Evolutionary conservation across 179 eudicot species (phyloP).

Genomic region (Beta corolliflora): DNA sequence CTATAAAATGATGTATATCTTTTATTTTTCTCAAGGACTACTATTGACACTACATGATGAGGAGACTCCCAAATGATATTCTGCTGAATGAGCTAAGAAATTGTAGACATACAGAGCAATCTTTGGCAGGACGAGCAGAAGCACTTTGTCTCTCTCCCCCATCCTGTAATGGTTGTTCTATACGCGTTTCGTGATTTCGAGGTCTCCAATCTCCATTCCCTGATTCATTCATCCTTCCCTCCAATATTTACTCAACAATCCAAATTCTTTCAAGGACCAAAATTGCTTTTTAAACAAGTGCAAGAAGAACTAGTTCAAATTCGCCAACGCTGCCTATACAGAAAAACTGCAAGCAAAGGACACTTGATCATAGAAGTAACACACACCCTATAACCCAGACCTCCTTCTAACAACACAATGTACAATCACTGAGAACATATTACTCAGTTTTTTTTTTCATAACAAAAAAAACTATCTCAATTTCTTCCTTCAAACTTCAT

Average conservation of each 20-base stretch:
- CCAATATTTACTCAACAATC: slow-evolving; percentile 32
- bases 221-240: neutral
- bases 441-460: neutral
- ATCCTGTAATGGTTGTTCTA: neutral
- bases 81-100: slow-evolving; percentile 28
- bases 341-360: slow-evolving; percentile 45
- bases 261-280: slow-evolving; percentile 24
- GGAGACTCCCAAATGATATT: slow-evolving; percentile 16
- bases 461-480: neutral
- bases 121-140: slow-evolving; percentile 13
- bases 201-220: slow-evolving; percentile 8
- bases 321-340: slow-evolving; percentile 34
- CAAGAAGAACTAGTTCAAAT: slow-evolving; percentile 10
- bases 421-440: slow-evolving; percentile 4
- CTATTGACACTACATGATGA: slow-evolving; percentile 34
- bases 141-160: too few relatives aligned
- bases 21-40: slow-evolving; percentile 16
- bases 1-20: slow-evolving; percentile 20
- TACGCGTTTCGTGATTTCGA: neutral
- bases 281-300: slow-evolving; percentile 28
- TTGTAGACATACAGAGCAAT: slow-evolving; percentile 27
- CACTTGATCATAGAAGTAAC: slow-evolving; percentile 35
- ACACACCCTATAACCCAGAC: slow-evolving; percentile 1
- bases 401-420: slow-evolving; percentile 32
- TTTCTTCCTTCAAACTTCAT: neutral